Evolutionary conservation across 306 rosid genomes (phyloP), one percentile per base, ranked within the genome.

Genomic region (Acacia crassicarpa): DNA sequence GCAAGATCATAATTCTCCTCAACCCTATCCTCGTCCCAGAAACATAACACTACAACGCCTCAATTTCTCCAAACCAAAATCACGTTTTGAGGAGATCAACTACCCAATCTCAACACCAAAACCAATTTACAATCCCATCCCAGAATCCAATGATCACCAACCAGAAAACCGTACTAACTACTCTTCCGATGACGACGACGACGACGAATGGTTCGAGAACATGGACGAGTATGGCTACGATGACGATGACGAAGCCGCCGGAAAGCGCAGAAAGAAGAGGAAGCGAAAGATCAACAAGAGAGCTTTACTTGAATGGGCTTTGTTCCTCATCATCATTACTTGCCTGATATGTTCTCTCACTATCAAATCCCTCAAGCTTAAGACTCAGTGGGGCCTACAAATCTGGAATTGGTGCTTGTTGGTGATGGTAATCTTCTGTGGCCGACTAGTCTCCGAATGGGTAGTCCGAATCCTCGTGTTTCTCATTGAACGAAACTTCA

Each of bases 341-440:
- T 79, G 76, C 76, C 44, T 79, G 51, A 33, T 79, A 17, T 79
- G 67, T 58, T 79, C 82, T 45, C 82, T 79, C 17, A 79, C 82
- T 10, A 5, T 79, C 0, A 6, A 72, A 35, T 79, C 76, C 33
- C 35, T 79, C 19, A 41, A 40, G 41, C 0, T 9, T 9, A 54
- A 54, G 76, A 1, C 15, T 8, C 15, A 49, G 19, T 79, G 70
- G 70, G 35, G 70, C 35, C n/a, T 69, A 6, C n/a, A 51, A 12
- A 8, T 79, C n/a, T 79, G 82, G 82, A 79, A 79, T n/a, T 79
- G 82, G 82, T 79, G 82, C 58, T 22, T 79, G 15, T 25, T 79
- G 35, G 76, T 69, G 14, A 68, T 79, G 82, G 76, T 79, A 2
- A 79, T 58, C 10, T 79, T 69, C 32, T 67, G 82, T 27, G 82